phyloP scores from a whole-genome alignment of 805 yeast genomes.

The Sugiyamaella mastotermitis region DNA sequence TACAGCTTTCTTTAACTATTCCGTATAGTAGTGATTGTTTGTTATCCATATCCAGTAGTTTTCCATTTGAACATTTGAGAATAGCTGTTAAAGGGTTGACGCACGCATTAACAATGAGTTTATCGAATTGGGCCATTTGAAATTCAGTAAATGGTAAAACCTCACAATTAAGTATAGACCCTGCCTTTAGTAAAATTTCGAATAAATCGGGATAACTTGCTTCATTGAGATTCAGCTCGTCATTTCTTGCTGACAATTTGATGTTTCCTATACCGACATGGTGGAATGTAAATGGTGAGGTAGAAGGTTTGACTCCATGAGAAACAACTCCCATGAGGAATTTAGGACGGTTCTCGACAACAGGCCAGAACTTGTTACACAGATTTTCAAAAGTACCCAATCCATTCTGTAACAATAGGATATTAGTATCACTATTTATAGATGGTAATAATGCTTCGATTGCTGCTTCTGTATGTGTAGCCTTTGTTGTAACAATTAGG shows the following conservation, averaged over 20 bases:
- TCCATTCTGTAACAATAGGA: constrained; percentile 79
- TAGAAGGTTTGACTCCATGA: constrained; percentile 64
- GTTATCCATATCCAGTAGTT: constrained; percentile 42
- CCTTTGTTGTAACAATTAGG: constrained; percentile 72
- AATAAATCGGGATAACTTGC: constrained; percentile 3
- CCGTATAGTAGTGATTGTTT: constrained; percentile 32
- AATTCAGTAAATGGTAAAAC: constrained; percentile 37
- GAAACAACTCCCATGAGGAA: constrained; percentile 71
- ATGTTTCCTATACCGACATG: constrained; percentile 74
- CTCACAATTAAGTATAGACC: constrained; percentile 14
- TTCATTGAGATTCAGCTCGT: too few relatives aligned
- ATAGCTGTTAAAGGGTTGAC: constrained; percentile 80
- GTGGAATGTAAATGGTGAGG: constrained; percentile 38
- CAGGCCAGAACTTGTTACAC: constrained; percentile 49
- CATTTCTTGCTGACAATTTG: constrained; percentile 51
- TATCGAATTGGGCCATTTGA: constrained; percentile 60
- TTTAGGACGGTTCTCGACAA: constrained; percentile 41
- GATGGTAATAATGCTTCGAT: constrained; percentile 46
- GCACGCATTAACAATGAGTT: constrained; percentile 73
- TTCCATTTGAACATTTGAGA: constrained; percentile 73
- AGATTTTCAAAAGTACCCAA: constrained; percentile 63
- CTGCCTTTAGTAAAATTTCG: constrained; percentile 10
- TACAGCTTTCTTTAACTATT: constrained; percentile 42
- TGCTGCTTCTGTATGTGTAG: constrained; percentile 66
- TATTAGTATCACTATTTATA: constrained; percentile 45